Conservation (phyloP, 495 filamentous ascomycete species). For the Tuber melanosporum region DNA sequence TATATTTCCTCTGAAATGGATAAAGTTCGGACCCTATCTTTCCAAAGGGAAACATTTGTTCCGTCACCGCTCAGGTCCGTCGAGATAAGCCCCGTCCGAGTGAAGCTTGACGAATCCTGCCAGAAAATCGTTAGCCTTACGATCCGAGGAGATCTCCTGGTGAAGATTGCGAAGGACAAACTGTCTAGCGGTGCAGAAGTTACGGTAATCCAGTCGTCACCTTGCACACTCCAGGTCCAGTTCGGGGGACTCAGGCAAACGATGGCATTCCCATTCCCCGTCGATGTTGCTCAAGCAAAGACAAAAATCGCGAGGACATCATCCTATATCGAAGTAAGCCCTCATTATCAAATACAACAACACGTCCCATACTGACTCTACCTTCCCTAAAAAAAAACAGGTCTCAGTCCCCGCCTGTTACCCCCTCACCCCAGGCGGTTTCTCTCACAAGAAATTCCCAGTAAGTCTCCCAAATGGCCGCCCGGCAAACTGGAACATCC, state of each 20-base stretch:
- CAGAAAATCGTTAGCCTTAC: constrained; percentile 18
- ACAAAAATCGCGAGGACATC: constrained; percentile 44
- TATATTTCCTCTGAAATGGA: constrained; percentile 23
- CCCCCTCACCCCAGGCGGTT: constrained; percentile 16
- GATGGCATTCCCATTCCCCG: constrained; percentile 43
- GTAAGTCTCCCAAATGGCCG: constrained; percentile 17
- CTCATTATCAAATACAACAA: neutral
- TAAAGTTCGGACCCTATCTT: constrained; percentile 16
- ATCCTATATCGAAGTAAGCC: constrained; percentile 42
- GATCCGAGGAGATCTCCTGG: constrained; percentile 30
- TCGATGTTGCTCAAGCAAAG: constrained; percentile 34
- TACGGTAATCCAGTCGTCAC: constrained; percentile 32
- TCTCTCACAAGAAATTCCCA: constrained; percentile 36
- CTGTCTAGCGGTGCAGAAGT: constrained; percentile 29
- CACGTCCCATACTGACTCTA: neutral
- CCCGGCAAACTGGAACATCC: constrained; percentile 42
- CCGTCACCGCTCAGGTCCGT: constrained; percentile 6
- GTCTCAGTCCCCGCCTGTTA: constrained; percentile 31
- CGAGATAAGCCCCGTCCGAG: constrained; percentile 11
- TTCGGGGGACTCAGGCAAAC: constrained; percentile 17
- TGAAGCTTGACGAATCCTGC: constrained; percentile 10
- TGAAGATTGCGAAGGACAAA: constrained; percentile 22
- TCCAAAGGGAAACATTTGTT: constrained; percentile 1
- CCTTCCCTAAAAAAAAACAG: neutral
- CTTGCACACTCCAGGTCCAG: constrained; percentile 37